Conservation (phyloP, 345 rosid genomes). For the Ceriops zippeliana region DNA sequence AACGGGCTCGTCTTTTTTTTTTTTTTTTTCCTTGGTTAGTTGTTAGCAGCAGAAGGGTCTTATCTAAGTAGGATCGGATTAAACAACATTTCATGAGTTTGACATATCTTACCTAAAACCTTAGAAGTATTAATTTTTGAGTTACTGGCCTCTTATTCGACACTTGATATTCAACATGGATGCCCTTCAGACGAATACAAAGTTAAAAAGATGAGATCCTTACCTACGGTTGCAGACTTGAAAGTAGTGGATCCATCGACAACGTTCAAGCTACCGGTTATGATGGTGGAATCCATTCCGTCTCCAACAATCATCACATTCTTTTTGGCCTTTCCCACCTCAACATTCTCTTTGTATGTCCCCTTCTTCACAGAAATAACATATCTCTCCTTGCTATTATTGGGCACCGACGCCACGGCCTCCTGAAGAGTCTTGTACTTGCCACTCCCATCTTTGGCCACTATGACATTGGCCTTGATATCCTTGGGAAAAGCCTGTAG, state of each 20-base stretch:
- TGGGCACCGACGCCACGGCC: constrained; percentile 17
- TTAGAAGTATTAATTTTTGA: no score
- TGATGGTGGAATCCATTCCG: constrained; percentile 19
- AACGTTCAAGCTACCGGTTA: constrained; percentile 16
- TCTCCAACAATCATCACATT: constrained; percentile 22
- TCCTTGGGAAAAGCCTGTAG: background rate
- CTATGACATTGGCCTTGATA: constrained; percentile 14
- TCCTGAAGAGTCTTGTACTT: constrained; percentile 14
- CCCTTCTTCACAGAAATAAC: constrained; percentile 26
- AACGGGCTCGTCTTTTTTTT: no score
- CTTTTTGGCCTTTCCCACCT: constrained; percentile 14
- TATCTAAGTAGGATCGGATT: no score
- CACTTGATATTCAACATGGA: no score
- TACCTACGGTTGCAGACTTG: constrained; percentile 21
- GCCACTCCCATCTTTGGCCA: constrained; percentile 26
- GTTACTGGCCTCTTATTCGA: no score
- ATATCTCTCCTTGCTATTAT: constrained; percentile 11
- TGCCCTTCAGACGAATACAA: no score
- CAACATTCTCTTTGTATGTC: constrained; percentile 17
- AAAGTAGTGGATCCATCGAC: constrained; percentile 20
- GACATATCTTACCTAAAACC: no score
- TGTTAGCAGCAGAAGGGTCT: no score
- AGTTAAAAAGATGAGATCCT: no score
- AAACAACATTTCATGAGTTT: no score
- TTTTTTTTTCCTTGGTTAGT: no score